Conservation (phyloP, 768 basidiomycete species). For the Baorangia bicolor region DNA sequence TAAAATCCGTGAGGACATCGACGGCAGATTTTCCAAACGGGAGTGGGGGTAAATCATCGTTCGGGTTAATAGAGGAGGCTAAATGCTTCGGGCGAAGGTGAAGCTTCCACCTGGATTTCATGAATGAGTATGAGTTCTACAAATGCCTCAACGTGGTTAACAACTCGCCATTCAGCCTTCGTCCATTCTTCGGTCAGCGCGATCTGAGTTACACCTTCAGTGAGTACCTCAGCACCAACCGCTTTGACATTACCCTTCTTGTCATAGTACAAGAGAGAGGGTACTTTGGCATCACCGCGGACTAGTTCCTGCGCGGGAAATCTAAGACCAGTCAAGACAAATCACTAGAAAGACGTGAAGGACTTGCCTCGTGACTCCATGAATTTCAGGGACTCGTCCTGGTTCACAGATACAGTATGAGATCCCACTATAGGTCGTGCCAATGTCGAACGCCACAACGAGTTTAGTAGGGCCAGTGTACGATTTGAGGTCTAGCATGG, state of each 20-base stretch:
- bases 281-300: conserved; percentile 44
- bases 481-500: conserved; percentile 6
- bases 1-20: no score
- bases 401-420: conserved; percentile 32
- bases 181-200: conserved; percentile 32
- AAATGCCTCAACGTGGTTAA: not conserved
- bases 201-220: conserved; percentile 29
- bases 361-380: conserved; percentile 9
- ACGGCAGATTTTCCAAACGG: no score
- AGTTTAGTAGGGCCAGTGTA: conserved; percentile 27
- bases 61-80: conserved; percentile 17
- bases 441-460: conserved; percentile 46
- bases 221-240: conserved; percentile 40
- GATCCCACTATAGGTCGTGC: conserved; percentile 46
- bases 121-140: not conserved
- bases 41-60: conserved; percentile 32
- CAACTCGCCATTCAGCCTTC: conserved; percentile 19
- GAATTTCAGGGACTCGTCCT: conserved; percentile 12
- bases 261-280: conserved; percentile 45
- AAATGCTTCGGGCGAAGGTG: conserved; percentile 18
- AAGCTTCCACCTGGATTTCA: conserved; percentile 25
- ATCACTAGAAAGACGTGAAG: not conserved
- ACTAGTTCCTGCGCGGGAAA: conserved; percentile 38
- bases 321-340: conserved; percentile 23
- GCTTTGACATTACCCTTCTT: conserved; percentile 34